Base-by-base conservation (phyloP, 805 yeast species). In the Starmerella gropengiesseri region DNA sequence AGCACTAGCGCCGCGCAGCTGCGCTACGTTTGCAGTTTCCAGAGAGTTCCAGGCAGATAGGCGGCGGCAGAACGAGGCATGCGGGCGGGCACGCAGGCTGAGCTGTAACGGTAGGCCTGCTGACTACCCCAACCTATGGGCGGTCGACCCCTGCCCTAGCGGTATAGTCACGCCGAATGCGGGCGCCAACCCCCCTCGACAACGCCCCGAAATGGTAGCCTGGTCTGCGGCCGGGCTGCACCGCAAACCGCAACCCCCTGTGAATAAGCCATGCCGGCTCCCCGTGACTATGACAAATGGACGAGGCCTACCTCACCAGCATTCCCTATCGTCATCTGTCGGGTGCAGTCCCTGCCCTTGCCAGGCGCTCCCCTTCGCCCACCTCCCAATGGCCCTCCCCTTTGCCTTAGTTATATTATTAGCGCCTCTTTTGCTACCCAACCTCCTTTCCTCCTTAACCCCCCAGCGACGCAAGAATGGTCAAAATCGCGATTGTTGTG, bases 401-500 rank as follows among this genome's bases (percentile, higher is more conserved):
- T n/a, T 34, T 29, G 37, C 37, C 37, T 34, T 34, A 23, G 29
- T 23, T 34, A 34, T 34, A 34, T 34, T 34, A 34, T 34, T 23
- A 34, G 37, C 37, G 23, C 28, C 23, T 23, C 29, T 22, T 27
- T 34, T 34, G 37, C 37, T 34, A 12, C 17, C 37, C 28, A 22
- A 22, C 20, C 18, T 34, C 37, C 14, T 12, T 29, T 34, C 29
- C 28, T 23, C 27, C 16, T 23, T 22, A 22, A 34, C 37, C n/a
- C 13, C 30, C 29, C 16, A 13, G 5, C 26, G 29, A n/a, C 29
- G 37, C 37, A 34, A 40, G 30, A 23, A 54, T 52, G 54, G 45
- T 43, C 12, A 65, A 61, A 49, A 58, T 68, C 45, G 72, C 72
- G 34, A 67, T 77, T 55, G 69, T 78, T 47, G 67, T 71, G 43